Evolutionary conservation across 345 rosid genomes (phyloP).

Genomic region (Heritiera fomes): DNA sequence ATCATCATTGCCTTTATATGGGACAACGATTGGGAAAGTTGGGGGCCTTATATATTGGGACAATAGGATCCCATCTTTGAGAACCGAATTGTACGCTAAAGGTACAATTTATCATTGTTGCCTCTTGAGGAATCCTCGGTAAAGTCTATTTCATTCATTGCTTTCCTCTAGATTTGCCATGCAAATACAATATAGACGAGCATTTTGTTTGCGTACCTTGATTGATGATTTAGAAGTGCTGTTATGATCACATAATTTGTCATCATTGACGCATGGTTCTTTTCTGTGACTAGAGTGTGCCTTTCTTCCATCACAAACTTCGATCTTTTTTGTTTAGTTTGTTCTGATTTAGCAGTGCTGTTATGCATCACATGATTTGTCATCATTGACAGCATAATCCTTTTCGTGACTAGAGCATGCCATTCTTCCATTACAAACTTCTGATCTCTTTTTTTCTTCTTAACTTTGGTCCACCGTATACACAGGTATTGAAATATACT

Average conservation of each 20-base stretch:
- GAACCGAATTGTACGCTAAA: conserved; percentile 10
- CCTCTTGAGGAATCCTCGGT: background rate
- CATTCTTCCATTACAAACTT: no score
- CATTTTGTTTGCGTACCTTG: background rate
- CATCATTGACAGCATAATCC: background rate
- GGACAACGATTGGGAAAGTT: conserved; percentile 12
- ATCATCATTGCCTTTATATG: background rate
- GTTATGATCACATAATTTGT: no score
- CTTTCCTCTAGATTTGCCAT: background rate
- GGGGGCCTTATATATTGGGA: conserved; percentile 18
- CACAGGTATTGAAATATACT: conserved; percentile 15
- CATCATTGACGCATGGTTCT: no score
- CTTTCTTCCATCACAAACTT: no score
- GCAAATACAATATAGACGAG: background rate
- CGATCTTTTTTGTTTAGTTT: no score
- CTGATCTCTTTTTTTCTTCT: background rate
- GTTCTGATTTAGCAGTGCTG: background rate
- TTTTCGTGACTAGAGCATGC: background rate
- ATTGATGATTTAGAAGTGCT: background rate
- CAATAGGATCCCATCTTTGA: conserved; percentile 12
- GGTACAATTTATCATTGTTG: background rate
- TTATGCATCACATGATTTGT: background rate
- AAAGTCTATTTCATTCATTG: background rate
- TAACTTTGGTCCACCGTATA: background rate
- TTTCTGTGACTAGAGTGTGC: no score